A percentile compares a stretch with the other conserved stretches of the same genome.
Evolutionary conservation across 179 eudicot genomes (phyloP).

Genomic region (Silene vulgaris): DNA sequence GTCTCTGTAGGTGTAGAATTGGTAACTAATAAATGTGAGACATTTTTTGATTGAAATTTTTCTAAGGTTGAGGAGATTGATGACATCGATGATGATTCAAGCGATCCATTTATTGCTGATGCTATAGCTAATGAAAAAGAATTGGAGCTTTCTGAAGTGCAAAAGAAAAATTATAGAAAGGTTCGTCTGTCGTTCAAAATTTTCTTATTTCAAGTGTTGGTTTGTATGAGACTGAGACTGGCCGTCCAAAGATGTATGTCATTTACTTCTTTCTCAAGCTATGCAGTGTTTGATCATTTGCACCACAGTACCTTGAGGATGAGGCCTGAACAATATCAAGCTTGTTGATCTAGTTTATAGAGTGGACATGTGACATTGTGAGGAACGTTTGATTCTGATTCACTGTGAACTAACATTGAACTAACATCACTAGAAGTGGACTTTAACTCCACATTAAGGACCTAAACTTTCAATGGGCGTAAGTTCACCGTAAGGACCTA

Average conservation of each 20-base stretch:
- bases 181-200: conserved; percentile 27
- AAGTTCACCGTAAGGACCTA: not conserved
- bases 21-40: not conserved
- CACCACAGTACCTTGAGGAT: not conserved
- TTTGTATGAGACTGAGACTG: not conserved
- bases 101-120: conserved; percentile 78
- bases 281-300: conserved; percentile 1
- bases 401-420: not conserved
- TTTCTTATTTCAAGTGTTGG: not conserved
- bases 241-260: not conserved
- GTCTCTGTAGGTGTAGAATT: not conserved
- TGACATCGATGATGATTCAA: conserved; percentile 62
- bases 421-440: not conserved
- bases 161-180: conserved; percentile 71
- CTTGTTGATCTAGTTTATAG: not conserved
- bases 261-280: not conserved
- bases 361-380: not conserved
- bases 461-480: not conserved
- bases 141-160: conserved; percentile 64
- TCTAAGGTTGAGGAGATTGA: conserved; percentile 94
- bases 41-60: conserved; percentile 15
- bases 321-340: not conserved
- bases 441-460: not conserved
- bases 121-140: conserved; percentile 81
- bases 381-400: not conserved